Percentiles rank a stretch among this genome's conserved stretches.
Conservation (phyloP, 2,329 filamentous ascomycete genomes). For the Apiospora pterosperma region DNA sequence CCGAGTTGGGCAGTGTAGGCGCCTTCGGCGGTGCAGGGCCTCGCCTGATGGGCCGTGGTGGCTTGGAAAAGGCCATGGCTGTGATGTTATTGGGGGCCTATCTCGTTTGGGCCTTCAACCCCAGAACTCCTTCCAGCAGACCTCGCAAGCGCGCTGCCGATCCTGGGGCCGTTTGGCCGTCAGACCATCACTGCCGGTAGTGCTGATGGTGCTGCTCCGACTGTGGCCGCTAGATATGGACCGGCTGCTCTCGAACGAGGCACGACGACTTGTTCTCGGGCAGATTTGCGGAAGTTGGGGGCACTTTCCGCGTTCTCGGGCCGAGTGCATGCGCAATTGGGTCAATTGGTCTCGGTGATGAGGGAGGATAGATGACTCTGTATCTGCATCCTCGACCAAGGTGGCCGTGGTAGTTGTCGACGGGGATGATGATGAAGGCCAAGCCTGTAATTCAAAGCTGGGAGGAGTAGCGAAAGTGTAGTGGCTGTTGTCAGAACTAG, state of each 20-base stretch:
- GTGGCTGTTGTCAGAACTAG: background rate
- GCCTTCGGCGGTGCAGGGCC: slow-evolving; percentile 8
- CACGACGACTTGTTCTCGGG: background rate
- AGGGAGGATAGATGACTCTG: background rate
- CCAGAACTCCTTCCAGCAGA: slow-evolving; percentile 20
- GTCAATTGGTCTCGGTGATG: background rate
- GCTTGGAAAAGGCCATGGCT: slow-evolving; percentile 3
- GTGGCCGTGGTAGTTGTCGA: background rate
- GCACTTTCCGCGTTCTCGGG: background rate
- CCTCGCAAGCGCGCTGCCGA: slow-evolving; percentile 12
- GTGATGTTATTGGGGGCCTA: background rate
- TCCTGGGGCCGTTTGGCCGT: slow-evolving; percentile 5
- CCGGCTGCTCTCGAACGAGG: slow-evolving; percentile 3
- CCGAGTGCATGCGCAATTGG: background rate
- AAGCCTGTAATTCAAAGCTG: background rate
- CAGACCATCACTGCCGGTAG: slow-evolving; percentile 7
- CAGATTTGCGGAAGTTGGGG: background rate
- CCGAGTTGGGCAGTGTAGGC: background rate
- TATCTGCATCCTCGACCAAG: background rate
- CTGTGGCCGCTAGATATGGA: too few relatives aligned
- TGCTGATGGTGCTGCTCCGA: background rate
- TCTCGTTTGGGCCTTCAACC: slow-evolving; percentile 7
- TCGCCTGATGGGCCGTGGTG: slow-evolving; percentile 8
- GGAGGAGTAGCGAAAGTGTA: background rate
- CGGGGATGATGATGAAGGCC: background rate